Percentiles rank a stretch among this genome's conserved stretches.
These are phyloP conservation scores for Guyanaporus albipodus DNA, from an alignment of 768 basidiomycete species.

Conservation along the genomic window DNA sequence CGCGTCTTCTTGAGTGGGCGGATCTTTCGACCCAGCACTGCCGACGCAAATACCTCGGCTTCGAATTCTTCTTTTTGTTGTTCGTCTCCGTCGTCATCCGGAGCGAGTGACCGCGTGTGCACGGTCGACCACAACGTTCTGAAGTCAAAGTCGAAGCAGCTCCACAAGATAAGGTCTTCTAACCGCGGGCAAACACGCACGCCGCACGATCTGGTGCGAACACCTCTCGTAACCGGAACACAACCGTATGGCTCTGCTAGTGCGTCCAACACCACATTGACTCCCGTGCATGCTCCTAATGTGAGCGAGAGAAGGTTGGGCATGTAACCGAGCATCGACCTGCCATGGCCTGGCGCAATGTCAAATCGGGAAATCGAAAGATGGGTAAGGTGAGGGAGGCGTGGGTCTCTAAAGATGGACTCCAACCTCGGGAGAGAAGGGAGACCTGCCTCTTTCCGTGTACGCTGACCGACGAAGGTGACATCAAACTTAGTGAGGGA, in stretches of 20 bases:
- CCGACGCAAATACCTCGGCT: constrained; percentile 22
- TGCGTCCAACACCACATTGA: constrained; percentile 37
- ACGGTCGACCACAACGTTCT: constrained; percentile 36
- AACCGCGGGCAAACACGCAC: constrained; percentile 50
- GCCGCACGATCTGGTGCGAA: constrained; percentile 24
- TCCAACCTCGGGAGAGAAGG: constrained; percentile 46
- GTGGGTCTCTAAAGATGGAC: constrained; percentile 53
- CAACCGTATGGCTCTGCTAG: constrained; percentile 38
- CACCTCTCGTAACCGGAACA: constrained; percentile 10
- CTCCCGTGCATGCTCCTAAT: constrained; percentile 44
- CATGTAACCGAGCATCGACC: constrained; percentile 48
- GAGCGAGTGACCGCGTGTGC: constrained; percentile 27
- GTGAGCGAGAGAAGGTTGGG: constrained; percentile 46
- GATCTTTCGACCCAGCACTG: constrained; percentile 27
- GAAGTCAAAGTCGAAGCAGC: constrained; percentile 43
- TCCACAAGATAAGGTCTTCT: constrained; percentile 50
- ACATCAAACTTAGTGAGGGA: constrained; percentile 43
- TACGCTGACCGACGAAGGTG: constrained; percentile 33
- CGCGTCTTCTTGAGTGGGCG: constrained; percentile 36
- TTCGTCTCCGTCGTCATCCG: constrained; percentile 14
- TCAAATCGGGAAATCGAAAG: constrained; percentile 48
- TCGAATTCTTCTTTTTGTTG: constrained; percentile 11
- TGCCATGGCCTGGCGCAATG: constrained; percentile 37
- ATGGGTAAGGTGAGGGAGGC: constrained; percentile 46
- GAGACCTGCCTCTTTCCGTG: constrained; percentile 17